These are phyloP conservation scores for Vigna nakashimae DNA, from an alignment of 306 rosid genomes.

Conservation along the genomic window DNA sequence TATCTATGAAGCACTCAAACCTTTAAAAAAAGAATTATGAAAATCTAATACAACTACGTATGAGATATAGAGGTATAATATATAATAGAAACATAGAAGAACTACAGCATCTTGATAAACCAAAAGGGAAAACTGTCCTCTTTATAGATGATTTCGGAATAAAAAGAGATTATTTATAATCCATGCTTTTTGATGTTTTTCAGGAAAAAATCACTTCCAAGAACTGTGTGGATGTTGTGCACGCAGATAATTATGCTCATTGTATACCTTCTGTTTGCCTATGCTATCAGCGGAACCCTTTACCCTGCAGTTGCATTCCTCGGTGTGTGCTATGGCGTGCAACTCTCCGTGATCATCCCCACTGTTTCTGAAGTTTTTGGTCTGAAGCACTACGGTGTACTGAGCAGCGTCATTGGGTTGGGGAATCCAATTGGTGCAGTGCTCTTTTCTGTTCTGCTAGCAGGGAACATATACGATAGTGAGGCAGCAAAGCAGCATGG, in stretches of 20 bases:
- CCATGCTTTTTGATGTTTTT: conserved; percentile 16
- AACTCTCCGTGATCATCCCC: conserved; percentile 76
- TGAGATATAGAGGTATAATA: not conserved
- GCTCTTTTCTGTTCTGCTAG: conserved; percentile 76
- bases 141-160: not conserved
- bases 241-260: conserved; percentile 68
- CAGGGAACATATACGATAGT: conserved; percentile 69
- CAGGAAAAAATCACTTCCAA: conserved; percentile 71
- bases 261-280: conserved; percentile 73
- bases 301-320: conserved; percentile 67
- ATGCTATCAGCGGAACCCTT: conserved; percentile 64
- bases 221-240: conserved; percentile 74
- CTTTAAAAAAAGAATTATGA: not conserved
- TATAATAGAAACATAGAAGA: not conserved
- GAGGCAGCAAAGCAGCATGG: conserved; percentile 82
- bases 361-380: conserved; percentile 86
- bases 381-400: conserved; percentile 70
- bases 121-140: not conserved
- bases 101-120: not conserved
- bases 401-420: conserved; percentile 61
- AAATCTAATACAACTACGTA: not conserved
- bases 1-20: not conserved
- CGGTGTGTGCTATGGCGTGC: conserved; percentile 74
- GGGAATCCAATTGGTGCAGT: conserved; percentile 83
- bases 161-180: not conserved